Base-by-base conservation (phyloP, 2,329 filamentous ascomycete species). In the Trichoderma brevicompactum region DNA sequence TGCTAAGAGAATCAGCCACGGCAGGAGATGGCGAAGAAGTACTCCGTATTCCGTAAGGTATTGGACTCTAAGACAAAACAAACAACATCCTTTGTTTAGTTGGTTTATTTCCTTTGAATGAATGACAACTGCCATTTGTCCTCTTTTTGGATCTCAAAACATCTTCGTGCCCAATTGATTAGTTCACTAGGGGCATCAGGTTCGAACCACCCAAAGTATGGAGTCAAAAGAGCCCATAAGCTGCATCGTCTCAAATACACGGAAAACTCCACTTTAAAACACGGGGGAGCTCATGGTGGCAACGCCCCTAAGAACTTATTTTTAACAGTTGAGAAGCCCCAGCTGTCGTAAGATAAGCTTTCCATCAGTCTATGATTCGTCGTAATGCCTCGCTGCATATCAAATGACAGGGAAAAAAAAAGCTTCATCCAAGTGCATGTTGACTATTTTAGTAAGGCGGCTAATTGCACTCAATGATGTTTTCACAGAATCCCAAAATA, bases 1-100 rank as follows among this genome's bases (percentile, higher is more conserved):
- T 23, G n/a, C 38, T 34, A 9, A 9, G 48, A 40, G 28, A 36
- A 19, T 44, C 59, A 44, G 40, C 40, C 41, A 48, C 40, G 36
- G 40, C 54, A 58, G 40, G 54, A 44, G 54, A 58, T 55, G 56
- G 41, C 46, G 46, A 28, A 38, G 17, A 50, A 43, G 40, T 5
- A 15, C 15, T 53, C 46, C 48, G 59, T 44, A 53, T 40, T n/a
- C 41, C 41, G 55, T 38, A 10, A 38, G 36, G 13, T 0, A 2
- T 9, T 52, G 23, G 34, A n/a, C 28, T n/a, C 28, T 12, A 32
- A 2, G 13, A 9, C 12, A 6, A 49, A 49, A 3, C 23, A 28
- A 28, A 28, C 23, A 28, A 28, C 23, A 28, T 28, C 5, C 23
- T 28, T 28, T 28, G 23, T 28, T 28, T 28, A 28, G 23, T 28